Evolutionary conservation across 257 asterid genomes (phyloP), one percentile per base, ranked within the genome.

Genomic region (Solanum bukasovii): DNA sequence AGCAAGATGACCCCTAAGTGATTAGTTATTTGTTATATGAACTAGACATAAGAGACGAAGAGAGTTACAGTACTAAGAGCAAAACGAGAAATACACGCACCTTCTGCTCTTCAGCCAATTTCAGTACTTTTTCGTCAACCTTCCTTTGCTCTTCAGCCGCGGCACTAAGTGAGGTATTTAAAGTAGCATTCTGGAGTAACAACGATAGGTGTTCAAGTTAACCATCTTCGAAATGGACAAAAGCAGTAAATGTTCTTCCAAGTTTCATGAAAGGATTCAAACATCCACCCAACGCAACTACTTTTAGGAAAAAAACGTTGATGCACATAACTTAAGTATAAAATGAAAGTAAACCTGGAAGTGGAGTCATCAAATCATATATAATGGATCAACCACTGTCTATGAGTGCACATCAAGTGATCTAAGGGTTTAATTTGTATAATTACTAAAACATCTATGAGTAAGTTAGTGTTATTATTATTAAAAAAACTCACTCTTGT

Each of bases 101-200:
- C 97, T 92, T 95, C 87, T 97, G 98, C 74, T 92, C 94, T 93
- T 96, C 98, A 71, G 96, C 97, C 94, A 97, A 87, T 90, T 90
- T 93, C 95, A 93, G 87, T 89, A 96, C 90, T 61, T 91, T 93
- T 87, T 91, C 94, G 84, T 93, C 97, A 23, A 91, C 95, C 88
- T 91, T 94, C 63, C 92, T 92, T 88, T 93, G 98, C 91, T 92
- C 96, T 90, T 91, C 92, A 13, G 92, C 84, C 4, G 95, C 96
- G 74, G 93, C 92, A 72, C 91, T 94, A 89, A 92, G 89, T 25
- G 93, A 92, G 89, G 87, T 91, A 88, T 75, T 94, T 89, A 94
- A 91, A 70, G 93, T 93, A 68, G 96, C 98, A 92, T 96, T 94
- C 99, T 96, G 94, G 87, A 86, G 83, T 61, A 91, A 84, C 21